These are phyloP conservation scores for Cercospora sp. DNA, from an alignment of 2,329 filamentous ascomycete species.

Conservation along the genomic window DNA sequence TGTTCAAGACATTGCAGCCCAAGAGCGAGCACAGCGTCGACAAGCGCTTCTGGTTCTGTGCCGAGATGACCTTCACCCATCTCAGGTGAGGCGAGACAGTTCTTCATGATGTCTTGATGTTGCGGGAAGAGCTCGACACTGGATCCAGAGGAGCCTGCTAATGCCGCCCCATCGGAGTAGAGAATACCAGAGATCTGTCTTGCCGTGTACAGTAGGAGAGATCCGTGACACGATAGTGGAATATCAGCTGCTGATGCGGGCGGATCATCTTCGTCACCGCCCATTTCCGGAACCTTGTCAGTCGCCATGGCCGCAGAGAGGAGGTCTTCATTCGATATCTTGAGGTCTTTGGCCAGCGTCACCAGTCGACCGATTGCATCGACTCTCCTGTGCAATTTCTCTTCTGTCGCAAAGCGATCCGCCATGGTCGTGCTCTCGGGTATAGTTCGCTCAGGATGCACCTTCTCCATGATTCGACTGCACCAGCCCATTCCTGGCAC, in stretches of 20 bases:
- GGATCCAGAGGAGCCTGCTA: constrained; percentile 27
- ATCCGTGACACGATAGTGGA: constrained; percentile 57
- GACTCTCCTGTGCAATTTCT: constrained; percentile 61
- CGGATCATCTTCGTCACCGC: constrained; percentile 54
- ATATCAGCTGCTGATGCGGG: constrained; percentile 56
- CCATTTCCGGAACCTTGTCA: constrained; percentile 44
- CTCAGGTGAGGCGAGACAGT: constrained; percentile 49
- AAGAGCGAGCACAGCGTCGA: constrained; percentile 56
- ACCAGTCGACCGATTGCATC: constrained; percentile 71
- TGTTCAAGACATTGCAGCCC: constrained; percentile 53
- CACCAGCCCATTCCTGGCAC: constrained; percentile 53
- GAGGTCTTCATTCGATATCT: constrained; percentile 51
- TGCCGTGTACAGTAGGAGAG: constrained; percentile 56
- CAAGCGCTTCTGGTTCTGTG: constrained; percentile 52
- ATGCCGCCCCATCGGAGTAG: constrained; percentile 43
- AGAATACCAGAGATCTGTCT: constrained; percentile 52
- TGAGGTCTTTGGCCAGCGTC: constrained; percentile 62
- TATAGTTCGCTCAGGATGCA: constrained; percentile 64
- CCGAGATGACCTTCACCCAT: constrained; percentile 43
- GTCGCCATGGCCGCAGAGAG: constrained; percentile 45
- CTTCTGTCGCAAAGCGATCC: constrained; percentile 64
- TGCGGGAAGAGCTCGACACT: constrained; percentile 55
- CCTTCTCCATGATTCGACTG: constrained; percentile 65
- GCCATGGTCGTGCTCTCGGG: constrained; percentile 62
- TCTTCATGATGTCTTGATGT: constrained; percentile 52